Conservation (phyloP, 768 basidiomycete species). For the Termitomyces sp. region DNA sequence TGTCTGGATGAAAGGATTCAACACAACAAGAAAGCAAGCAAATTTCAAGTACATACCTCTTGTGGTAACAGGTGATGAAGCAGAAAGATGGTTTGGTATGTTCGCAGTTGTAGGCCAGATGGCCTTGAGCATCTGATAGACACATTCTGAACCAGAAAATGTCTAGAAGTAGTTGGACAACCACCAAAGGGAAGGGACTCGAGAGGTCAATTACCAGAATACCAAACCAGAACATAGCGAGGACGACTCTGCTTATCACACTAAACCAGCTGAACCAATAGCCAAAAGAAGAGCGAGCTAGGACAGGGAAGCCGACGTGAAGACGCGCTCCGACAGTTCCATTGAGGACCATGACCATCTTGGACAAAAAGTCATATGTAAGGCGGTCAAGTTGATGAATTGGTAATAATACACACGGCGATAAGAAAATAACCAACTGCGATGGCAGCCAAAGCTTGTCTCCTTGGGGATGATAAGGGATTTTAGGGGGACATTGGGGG, state of each 20-base stretch:
- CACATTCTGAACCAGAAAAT: conserved; percentile 61
- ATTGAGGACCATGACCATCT: conserved; percentile 65
- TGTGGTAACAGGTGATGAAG: conserved; percentile 55
- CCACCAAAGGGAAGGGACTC: background rate
- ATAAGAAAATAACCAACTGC: conserved; percentile 71
- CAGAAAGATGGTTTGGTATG: conserved; percentile 59
- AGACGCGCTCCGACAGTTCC: conserved; percentile 74
- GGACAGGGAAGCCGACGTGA: conserved; percentile 67
- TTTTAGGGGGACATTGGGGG: background rate
- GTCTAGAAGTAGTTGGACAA: conserved; percentile 24
- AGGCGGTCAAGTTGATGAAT: background rate
- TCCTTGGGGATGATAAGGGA: conserved; percentile 27
- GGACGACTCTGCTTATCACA: conserved; percentile 68
- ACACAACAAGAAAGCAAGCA: background rate
- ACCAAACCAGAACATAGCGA: conserved; percentile 81
- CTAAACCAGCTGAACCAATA: conserved; percentile 89
- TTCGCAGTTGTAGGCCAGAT: conserved; percentile 71
- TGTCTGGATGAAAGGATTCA: conserved; percentile 29
- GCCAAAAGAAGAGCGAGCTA: conserved; percentile 84
- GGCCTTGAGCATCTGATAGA: conserved; percentile 79
- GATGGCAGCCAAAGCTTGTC: conserved; percentile 63
- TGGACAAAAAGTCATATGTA: background rate
- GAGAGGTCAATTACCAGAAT: conserved; percentile 44
- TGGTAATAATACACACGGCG: conserved; percentile 27
- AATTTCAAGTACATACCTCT: conserved; percentile 30